These are phyloP conservation scores for Sisymbrium altissimum DNA, from an alignment of 345 rosid species.

Conservation along the genomic window DNA sequence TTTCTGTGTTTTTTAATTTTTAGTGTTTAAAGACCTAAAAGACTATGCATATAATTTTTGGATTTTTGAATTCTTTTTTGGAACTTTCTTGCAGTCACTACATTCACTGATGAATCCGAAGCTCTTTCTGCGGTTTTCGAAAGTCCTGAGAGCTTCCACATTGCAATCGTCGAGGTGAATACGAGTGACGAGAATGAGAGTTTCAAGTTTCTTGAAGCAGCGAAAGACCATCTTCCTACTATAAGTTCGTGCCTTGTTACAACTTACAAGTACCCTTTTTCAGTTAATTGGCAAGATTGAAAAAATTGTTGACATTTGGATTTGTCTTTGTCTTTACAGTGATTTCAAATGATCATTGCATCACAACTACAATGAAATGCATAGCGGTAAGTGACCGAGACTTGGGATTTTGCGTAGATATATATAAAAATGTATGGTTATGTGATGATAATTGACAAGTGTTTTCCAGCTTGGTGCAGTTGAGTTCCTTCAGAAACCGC, in stretches of 20 bases:
- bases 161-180: constrained; percentile 83
- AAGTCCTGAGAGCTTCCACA: constrained; percentile 69
- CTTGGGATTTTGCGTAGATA: background rate
- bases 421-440: background rate
- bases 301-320: background rate
- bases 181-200: constrained; percentile 40
- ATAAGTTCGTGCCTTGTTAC: constrained; percentile 45
- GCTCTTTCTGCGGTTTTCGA: constrained; percentile 62
- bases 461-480: constrained; percentile 90
- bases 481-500: constrained; percentile 87
- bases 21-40: background rate
- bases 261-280: background rate
- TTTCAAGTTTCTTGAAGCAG: constrained; percentile 78
- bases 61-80: background rate
- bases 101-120: constrained; percentile 66
- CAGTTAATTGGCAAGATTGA: background rate
- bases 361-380: constrained; percentile 88
- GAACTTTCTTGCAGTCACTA: constrained; percentile 53
- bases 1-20: background rate
- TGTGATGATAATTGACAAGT: constrained; percentile 30
- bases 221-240: constrained; percentile 78
- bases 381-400: constrained; percentile 63
- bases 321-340: constrained; percentile 46
- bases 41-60: background rate
- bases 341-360: constrained; percentile 74